Conservation (phyloP, 345 rosid genomes). For the Trapa incisa region DNA sequence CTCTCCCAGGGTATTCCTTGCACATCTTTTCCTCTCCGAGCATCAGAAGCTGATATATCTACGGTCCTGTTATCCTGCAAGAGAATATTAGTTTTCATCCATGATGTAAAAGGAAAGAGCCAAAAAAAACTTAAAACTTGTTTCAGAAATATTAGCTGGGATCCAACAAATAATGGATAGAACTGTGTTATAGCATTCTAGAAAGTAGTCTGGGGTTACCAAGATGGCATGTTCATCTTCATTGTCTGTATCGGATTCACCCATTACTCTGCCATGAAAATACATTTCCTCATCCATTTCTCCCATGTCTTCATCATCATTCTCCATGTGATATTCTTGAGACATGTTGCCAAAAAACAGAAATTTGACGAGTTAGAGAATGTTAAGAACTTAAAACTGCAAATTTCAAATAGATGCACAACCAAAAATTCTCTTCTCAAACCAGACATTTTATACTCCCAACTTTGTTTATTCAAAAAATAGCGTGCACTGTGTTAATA, state of each 20-base stretch:
- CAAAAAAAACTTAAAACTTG: neutral
- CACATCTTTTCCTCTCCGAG: constrained; percentile 74
- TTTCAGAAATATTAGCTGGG: neutral
- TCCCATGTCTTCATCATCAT: constrained; percentile 42
- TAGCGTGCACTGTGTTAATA: too few relatives aligned
- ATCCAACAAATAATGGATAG: neutral
- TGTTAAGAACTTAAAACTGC: neutral
- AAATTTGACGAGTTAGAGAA: neutral
- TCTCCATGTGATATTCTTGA: constrained; percentile 30
- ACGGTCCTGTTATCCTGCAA: constrained; percentile 36
- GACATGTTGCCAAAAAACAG: constrained; percentile 20
- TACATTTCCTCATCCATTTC: constrained; percentile 42
- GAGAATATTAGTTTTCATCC: neutral
- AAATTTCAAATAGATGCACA: neutral
- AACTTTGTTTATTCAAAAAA: too few relatives aligned
- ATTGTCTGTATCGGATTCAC: constrained; percentile 39
- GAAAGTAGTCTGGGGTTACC: constrained; percentile 21
- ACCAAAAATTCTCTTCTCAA: neutral
- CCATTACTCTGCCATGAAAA: constrained; percentile 36
- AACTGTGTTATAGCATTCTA: neutral
- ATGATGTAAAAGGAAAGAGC: neutral
- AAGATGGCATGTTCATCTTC: constrained; percentile 30
- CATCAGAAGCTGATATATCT: constrained; percentile 77
- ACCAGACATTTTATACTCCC: too few relatives aligned
- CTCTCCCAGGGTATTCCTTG: constrained; percentile 99